Conservation (phyloP, 2,329 filamentous ascomycete genomes). For the Colletotrichum kahawae region DNA sequence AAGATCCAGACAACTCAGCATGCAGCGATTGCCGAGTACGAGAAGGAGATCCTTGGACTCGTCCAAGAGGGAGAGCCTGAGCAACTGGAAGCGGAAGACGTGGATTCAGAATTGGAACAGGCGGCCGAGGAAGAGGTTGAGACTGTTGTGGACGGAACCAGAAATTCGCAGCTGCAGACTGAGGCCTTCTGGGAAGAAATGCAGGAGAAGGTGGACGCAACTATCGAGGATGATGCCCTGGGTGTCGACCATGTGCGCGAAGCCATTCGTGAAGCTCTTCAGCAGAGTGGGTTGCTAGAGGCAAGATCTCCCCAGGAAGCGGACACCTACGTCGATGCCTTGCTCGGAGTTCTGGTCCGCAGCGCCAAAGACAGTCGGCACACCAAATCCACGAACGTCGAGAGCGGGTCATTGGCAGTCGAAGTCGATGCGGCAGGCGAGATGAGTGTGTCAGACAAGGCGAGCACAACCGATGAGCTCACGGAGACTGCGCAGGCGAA, state of each 20-base stretch:
- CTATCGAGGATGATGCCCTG: constrained; percentile 61
- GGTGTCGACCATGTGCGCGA: constrained; percentile 58
- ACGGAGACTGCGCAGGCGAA: background rate
- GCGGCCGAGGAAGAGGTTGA: constrained; percentile 10
- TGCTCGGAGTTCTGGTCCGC: constrained; percentile 53
- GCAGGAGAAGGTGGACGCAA: constrained; percentile 59
- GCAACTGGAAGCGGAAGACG: background rate
- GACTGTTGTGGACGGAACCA: constrained; percentile 20
- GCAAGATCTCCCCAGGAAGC: constrained; percentile 50
- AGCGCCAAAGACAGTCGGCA: constrained; percentile 16
- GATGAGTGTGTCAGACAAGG: background rate
- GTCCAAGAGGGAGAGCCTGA: constrained; percentile 32
- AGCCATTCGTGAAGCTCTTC: constrained; percentile 59
- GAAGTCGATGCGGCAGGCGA: background rate
- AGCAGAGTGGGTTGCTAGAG: constrained; percentile 57
- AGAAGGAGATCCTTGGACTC: constrained; percentile 64
- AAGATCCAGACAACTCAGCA: constrained; percentile 73
- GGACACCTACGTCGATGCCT: constrained; percentile 52
- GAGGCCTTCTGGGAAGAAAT: constrained; percentile 58
- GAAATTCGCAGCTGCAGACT: constrained; percentile 30
- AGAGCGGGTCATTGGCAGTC: background rate
- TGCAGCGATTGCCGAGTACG: constrained; percentile 70
- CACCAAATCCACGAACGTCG: background rate
- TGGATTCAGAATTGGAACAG: constrained; percentile 20
- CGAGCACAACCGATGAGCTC: background rate